Conservation (phyloP, 495 filamentous ascomycete species). For the Pyrenula aspistea region DNA sequence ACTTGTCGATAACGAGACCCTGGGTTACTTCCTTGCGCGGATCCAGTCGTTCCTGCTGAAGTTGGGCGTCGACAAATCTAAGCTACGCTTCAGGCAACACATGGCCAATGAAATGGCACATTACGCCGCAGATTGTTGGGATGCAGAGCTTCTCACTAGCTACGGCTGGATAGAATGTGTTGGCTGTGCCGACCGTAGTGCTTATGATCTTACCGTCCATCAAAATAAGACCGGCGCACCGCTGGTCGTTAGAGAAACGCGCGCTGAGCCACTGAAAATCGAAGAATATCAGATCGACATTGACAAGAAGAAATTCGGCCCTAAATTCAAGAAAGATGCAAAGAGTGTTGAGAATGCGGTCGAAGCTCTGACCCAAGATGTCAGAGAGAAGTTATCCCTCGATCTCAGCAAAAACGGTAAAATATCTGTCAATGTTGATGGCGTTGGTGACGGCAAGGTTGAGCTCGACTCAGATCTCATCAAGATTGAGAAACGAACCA, state of each 20-base stretch:
- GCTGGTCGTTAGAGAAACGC: constrained; percentile 56
- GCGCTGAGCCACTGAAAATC: constrained; percentile 51
- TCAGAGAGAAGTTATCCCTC: constrained; percentile 56
- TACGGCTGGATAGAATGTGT: constrained; percentile 84
- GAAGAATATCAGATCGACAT: constrained; percentile 66
- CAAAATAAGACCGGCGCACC: constrained; percentile 70
- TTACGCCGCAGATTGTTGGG: constrained; percentile 78
- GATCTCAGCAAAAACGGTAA: constrained; percentile 54
- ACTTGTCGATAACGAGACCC: constrained; percentile 70
- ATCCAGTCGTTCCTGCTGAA: constrained; percentile 63
- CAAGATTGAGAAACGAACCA: constrained; percentile 56
- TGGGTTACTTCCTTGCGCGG: constrained; percentile 77
- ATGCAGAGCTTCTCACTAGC: constrained; percentile 66
- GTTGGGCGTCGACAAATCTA: constrained; percentile 55
- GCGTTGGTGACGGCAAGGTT: constrained; percentile 50
- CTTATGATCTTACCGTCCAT: constrained; percentile 69
- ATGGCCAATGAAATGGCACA: constrained; percentile 79
- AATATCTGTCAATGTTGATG: constrained; percentile 53
- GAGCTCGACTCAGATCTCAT: constrained; percentile 61
- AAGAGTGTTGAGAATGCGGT: constrained; percentile 62
- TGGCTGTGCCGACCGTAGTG: constrained; percentile 72
- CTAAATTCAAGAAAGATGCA: constrained; percentile 68
- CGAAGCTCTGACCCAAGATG: constrained; percentile 52
- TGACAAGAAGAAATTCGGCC: constrained; percentile 78
- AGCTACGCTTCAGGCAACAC: constrained; percentile 76